Evolutionary conservation across 176 grass and related monocot genomes (phyloP), one percentile per base, ranked within the genome.

Genomic region (Tillandsia leiboldiana): DNA sequence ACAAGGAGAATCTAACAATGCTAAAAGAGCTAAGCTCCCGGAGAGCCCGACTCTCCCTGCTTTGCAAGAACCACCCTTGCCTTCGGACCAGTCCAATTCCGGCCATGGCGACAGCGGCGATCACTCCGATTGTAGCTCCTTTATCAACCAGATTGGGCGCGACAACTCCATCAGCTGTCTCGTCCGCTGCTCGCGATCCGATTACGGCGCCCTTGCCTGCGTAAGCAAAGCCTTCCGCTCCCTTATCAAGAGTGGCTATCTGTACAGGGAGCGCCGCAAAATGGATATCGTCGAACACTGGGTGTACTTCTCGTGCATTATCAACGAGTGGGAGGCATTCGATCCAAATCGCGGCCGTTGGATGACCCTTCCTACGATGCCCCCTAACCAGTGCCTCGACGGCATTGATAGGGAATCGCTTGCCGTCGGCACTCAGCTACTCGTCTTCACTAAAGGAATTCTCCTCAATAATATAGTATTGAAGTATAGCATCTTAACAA

Each of bases 401-500:
- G 85, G 77, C 63, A 74, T 77, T 0, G 87, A 96, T 64, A 96
- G 88, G 75, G 85, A 88, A 57, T 96, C 85, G 1, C 57, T 96
- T 12, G 85, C 82, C 12, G 85, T 96, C 8, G 91, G 85, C 61
- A 96, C 91, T 0, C 82, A 96, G 68, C 66, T 96, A 3, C 82
- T 96, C 0, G 85, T 96, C 12, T 96, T 91, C 49, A 83, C 87
- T 13, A 75, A 84, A 77, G 83, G 70, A 49, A 28, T 77, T 11
- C 52, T 9, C 50, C 71, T 85, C n/a, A 85, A 88, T 59, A 42
- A 42, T 61, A 85, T 91, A 70, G 80, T 96, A 2, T 69, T 88
- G 59, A 91, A 74, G 78, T 91, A 96, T 73, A 96, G 87, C 75
- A 88, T 96, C 53, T 63, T 96, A 70, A 88, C 84, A 11, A 96